phyloP scores from a whole-genome alignment of 108 stramenopile species.

The Bacterosira constricta region DNA sequence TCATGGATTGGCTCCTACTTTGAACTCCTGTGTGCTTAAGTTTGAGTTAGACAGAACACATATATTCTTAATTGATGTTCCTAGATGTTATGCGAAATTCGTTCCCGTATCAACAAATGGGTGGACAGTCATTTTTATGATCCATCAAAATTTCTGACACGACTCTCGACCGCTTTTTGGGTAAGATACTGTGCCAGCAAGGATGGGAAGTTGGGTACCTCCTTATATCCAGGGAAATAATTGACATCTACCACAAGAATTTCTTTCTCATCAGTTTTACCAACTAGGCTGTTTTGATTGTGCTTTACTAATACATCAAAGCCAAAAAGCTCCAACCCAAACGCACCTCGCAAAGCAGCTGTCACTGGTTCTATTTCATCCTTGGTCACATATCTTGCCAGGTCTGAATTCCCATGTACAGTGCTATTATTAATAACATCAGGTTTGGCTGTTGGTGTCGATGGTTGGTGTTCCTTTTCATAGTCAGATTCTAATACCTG shows the following conservation, averaged over 20 bases:
- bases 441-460: constrained; percentile 1
- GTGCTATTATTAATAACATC: not conserved
- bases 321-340: constrained; percentile 85
- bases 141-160: constrained; percentile 25
- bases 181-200: constrained; percentile 80
- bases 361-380: constrained; percentile 82
- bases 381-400: constrained; percentile 48
- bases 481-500: not conserved
- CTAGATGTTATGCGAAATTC: too few species aligned
- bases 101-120: too few species aligned
- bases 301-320: constrained; percentile 79
- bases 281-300: constrained; percentile 11
- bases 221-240: constrained; percentile 91
- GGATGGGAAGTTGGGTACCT: constrained; percentile 81
- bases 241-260: constrained; percentile 85
- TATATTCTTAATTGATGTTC: too few species aligned
- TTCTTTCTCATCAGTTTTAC: constrained; percentile 24
- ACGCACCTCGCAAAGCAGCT: constrained; percentile 64
- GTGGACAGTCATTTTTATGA: not conserved
- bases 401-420: not conserved
- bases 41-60: too few species aligned
- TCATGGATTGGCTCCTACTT: too few species aligned
- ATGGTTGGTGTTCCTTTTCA: not conserved
- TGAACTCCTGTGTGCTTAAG: too few species aligned
- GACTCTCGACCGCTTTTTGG: constrained; percentile 61